phyloP scores from a whole-genome alignment of 768 basidiomycete species.

The Serendipita indica region DNA sequence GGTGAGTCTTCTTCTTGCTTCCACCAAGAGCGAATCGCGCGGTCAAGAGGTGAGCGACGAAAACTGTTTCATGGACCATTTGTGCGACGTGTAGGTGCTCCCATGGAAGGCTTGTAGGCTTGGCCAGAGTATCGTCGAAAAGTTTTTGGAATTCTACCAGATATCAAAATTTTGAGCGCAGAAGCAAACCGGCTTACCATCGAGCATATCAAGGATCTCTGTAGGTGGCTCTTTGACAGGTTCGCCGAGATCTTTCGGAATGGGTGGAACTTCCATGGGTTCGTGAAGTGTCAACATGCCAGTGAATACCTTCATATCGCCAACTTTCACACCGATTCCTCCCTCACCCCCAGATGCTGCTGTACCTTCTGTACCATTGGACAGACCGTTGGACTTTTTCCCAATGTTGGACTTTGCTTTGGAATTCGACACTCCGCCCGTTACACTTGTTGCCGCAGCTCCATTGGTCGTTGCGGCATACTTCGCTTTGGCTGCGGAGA shows the following conservation, averaged over 20 bases:
- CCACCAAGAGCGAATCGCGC: neutral
- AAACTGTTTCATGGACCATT: constrained; percentile 50
- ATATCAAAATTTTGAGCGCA: constrained; percentile 1
- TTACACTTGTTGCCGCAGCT: constrained; percentile 27
- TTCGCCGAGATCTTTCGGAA: constrained; percentile 34
- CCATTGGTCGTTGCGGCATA: constrained; percentile 1
- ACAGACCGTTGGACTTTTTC: constrained; percentile 25
- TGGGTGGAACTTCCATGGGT: constrained; percentile 27
- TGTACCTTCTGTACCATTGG: constrained; percentile 20
- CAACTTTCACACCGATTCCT: constrained; percentile 19
- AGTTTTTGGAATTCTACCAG: constrained; percentile 38
- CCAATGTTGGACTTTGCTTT: constrained; percentile 16
- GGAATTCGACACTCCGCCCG: constrained; percentile 50
- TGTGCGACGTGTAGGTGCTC: constrained; percentile 59
- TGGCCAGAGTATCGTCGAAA: constrained; percentile 30
- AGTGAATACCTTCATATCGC: constrained; percentile 9
- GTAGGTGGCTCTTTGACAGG: constrained; percentile 26
- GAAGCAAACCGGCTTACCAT: constrained; percentile 28
- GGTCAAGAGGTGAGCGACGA: neutral
- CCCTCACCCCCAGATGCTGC: constrained; percentile 46
- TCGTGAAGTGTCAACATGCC: neutral
- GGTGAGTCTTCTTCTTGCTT: constrained; percentile 4
- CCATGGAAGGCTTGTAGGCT: constrained; percentile 28
- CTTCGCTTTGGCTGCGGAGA: neutral
- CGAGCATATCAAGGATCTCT: constrained; percentile 40